Conservation (phyloP, 352 stramenopile species). For the Phytophthora melonis region DNA sequence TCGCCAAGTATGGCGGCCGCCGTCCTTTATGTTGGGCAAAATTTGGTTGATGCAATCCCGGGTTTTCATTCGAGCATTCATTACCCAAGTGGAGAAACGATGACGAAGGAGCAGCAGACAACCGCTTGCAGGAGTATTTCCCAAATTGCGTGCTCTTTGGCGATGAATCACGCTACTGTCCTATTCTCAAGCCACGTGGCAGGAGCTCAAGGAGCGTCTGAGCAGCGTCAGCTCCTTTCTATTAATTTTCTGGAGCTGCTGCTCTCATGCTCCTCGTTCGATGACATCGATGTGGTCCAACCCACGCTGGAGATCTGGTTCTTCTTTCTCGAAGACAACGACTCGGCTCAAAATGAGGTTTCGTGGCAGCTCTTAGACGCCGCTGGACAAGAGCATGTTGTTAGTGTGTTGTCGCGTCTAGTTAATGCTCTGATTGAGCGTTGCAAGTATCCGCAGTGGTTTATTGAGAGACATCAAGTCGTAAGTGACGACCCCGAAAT, state of each 20-base stretch:
- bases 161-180: slow-evolving; percentile 51
- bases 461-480: slow-evolving; percentile 65
- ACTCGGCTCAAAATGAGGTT: slow-evolving; percentile 44
- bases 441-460: slow-evolving; percentile 69
- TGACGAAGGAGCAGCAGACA: slow-evolving; percentile 36
- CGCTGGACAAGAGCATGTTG: slow-evolving; percentile 43
- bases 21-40: slow-evolving; percentile 38
- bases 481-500: slow-evolving; percentile 67
- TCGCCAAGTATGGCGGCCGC: slow-evolving; percentile 38
- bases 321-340: slow-evolving; percentile 80
- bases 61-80: slow-evolving; percentile 27
- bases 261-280: slow-evolving; percentile 66
- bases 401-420: slow-evolving; percentile 63
- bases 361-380: slow-evolving; percentile 53
- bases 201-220: slow-evolving; percentile 2
- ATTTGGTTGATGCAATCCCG: slow-evolving; percentile 37
- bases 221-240: slow-evolving; percentile 30
- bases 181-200: slow-evolving; percentile 36
- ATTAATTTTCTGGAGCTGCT: slow-evolving; percentile 67
- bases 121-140: slow-evolving; percentile 51
- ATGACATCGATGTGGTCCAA: slow-evolving; percentile 63
- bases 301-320: slow-evolving; percentile 90
- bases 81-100: slow-evolving; percentile 3
- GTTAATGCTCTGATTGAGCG: slow-evolving; percentile 73
- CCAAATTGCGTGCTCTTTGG: slow-evolving; percentile 54